These are phyloP conservation scores for Clavispora fructus DNA, from an alignment of 805 yeast genomes.

Conservation along the genomic window DNA sequence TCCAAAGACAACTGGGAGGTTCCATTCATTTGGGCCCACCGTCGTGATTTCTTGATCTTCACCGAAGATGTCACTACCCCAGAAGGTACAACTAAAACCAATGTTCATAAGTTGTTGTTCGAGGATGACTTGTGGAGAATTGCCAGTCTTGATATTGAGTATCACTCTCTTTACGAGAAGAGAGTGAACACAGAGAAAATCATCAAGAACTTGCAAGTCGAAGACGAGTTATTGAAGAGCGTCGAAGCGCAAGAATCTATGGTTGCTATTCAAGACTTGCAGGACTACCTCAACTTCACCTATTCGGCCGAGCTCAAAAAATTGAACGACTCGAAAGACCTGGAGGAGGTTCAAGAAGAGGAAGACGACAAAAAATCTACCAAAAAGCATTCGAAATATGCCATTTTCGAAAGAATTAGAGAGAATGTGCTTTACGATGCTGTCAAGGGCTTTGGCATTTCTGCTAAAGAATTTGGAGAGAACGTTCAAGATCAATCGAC, in stretches of 20 bases:
- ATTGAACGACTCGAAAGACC: slow-evolving; percentile 17
- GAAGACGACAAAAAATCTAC: slow-evolving; percentile 17
- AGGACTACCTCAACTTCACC: slow-evolving; percentile 74
- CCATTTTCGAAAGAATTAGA: slow-evolving; percentile 63
- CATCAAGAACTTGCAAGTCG: slow-evolving; percentile 46
- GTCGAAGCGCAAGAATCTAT: slow-evolving; percentile 54
- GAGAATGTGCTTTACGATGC: slow-evolving; percentile 59
- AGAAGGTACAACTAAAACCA: slow-evolving; percentile 29
- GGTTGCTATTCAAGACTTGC: slow-evolving; percentile 81
- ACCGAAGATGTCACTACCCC: slow-evolving; percentile 43
- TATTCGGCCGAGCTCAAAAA: slow-evolving; percentile 59
- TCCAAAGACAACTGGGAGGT: slow-evolving; percentile 80
- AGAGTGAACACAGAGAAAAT: slow-evolving; percentile 56
- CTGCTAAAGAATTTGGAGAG: slow-evolving; percentile 78
- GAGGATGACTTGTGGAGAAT: slow-evolving; percentile 94
- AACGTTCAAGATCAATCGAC: slow-evolving; percentile 63
- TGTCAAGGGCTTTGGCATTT: slow-evolving; percentile 66
- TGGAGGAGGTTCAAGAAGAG: slow-evolving; percentile 20
- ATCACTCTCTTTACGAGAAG: slow-evolving; percentile 77
- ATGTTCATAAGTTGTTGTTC: slow-evolving; percentile 49
- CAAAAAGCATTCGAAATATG: slow-evolving; percentile 56
- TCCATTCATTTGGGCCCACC: slow-evolving; percentile 92
- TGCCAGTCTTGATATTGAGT: slow-evolving; percentile 80
- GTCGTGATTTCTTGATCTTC: slow-evolving; percentile 78
- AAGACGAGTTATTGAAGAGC: slow-evolving; percentile 54